phyloP scores from a whole-genome alignment of 2,329 filamentous ascomycete species.

The Aspergillus ochraceoroseus region DNA sequence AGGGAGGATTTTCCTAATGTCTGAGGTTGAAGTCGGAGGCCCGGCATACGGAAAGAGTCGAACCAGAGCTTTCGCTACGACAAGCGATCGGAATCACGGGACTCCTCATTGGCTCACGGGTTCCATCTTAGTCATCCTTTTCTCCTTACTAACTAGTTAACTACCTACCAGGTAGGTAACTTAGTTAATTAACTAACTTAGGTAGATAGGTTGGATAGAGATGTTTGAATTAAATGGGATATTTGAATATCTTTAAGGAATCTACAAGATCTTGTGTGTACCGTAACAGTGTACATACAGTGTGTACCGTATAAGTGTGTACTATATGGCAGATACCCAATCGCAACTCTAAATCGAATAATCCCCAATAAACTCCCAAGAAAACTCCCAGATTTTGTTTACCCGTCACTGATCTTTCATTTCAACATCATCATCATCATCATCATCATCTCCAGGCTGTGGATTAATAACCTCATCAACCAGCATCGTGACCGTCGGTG shows the following conservation, averaged over 20 bases:
- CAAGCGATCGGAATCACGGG: conserved; percentile 41
- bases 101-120: conserved; percentile 37
- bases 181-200: no score
- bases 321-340: not conserved
- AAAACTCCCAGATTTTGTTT: conserved; percentile 2
- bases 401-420: conserved; percentile 48
- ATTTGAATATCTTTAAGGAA: no score
- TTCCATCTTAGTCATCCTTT: conserved; percentile 9
- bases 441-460: conserved; percentile 25
- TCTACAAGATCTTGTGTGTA: no score
- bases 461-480: conserved; percentile 52
- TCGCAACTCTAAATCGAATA: conserved; percentile 11
- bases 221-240: no score
- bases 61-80: conserved; percentile 37
- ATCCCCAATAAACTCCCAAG: conserved; percentile 11
- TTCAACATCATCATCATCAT: conserved; percentile 51
- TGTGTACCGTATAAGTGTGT: no score
- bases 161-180: not conserved
- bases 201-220: no score
- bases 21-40: conserved; percentile 39
- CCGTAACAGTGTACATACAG: no score
- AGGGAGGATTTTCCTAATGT: conserved; percentile 34
- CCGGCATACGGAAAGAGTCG: conserved; percentile 22
- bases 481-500: conserved; percentile 48
- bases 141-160: not conserved